Evolutionary conservation across 164 flowering plant genomes (phyloP).

Genomic region (Hamamelis virginiana): DNA sequence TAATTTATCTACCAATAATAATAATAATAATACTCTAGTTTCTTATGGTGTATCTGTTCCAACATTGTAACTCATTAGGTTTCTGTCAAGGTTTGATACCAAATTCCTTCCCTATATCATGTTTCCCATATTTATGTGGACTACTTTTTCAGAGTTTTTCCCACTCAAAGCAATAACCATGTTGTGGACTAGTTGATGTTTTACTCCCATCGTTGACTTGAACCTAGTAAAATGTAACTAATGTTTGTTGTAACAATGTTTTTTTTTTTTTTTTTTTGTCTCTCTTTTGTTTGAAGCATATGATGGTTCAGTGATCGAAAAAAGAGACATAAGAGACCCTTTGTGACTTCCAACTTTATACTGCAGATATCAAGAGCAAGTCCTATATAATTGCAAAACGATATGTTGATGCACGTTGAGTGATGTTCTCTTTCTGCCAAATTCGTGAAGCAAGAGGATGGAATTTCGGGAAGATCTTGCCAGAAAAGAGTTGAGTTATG

Average conservation of each 20-base stretch:
- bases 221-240: not conserved
- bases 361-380: conserved; percentile 51
- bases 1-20: too few relatives aligned
- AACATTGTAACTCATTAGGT: too few relatives aligned
- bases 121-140: too few relatives aligned
- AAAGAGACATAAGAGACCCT: not conserved
- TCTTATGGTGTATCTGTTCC: too few relatives aligned
- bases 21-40: too few relatives aligned
- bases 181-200: too few relatives aligned
- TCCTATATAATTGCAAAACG: conserved; percentile 35
- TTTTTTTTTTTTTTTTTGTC: not conserved
- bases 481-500: not conserved
- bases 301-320: not conserved
- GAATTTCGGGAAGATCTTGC: not conserved
- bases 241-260: not conserved
- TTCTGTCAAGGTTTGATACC: too few relatives aligned
- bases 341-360: conserved; percentile 3
- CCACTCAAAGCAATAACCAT: too few relatives aligned
- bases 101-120: too few relatives aligned
- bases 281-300: not conserved
- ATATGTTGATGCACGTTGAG: not conserved
- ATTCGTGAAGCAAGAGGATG: not conserved
- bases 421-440: not conserved
- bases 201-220: not conserved
- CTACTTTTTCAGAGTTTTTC: too few relatives aligned